Conservation (phyloP, 202 grass and related monocot species). For the Dendrocalamus latiflorus region DNA sequence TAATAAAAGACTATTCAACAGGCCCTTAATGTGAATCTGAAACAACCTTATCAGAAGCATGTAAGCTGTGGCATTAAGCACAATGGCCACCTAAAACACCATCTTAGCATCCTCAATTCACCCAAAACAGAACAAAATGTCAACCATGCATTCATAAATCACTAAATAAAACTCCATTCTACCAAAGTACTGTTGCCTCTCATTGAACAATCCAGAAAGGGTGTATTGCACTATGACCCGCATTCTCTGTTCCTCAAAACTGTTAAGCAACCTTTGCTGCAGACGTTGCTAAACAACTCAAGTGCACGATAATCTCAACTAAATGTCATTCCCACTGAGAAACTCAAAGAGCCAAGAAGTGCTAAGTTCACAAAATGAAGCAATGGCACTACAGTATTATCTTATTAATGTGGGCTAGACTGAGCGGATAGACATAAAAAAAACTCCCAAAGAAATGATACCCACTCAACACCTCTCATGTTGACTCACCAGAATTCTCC, state of each 20-base stretch:
- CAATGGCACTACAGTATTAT: neutral
- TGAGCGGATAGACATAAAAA: neutral
- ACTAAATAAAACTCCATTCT: neutral
- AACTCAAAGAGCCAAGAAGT: neutral
- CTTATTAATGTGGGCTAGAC: neutral
- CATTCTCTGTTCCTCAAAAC: neutral
- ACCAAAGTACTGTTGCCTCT: neutral
- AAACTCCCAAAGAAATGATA: neutral
- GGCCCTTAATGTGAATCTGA: neutral
- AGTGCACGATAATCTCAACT: neutral
- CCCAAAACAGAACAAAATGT: neutral
- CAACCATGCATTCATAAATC: neutral
- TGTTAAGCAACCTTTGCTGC: neutral
- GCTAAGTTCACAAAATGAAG: neutral
- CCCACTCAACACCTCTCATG: neutral
- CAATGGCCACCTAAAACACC: neutral
- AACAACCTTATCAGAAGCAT: neutral
- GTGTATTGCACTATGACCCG: neutral
- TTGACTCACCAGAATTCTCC: neutral
- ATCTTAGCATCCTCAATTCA: neutral
- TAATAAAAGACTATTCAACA: neutral
- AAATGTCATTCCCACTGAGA: neutral
- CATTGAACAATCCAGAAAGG: constrained; percentile 1
- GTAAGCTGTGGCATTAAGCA: neutral
- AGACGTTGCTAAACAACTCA: neutral